Evolutionary conservation across 371 early-diverging fungal species (phyloP).

Genomic region (Fennellomyces sp.): DNA sequence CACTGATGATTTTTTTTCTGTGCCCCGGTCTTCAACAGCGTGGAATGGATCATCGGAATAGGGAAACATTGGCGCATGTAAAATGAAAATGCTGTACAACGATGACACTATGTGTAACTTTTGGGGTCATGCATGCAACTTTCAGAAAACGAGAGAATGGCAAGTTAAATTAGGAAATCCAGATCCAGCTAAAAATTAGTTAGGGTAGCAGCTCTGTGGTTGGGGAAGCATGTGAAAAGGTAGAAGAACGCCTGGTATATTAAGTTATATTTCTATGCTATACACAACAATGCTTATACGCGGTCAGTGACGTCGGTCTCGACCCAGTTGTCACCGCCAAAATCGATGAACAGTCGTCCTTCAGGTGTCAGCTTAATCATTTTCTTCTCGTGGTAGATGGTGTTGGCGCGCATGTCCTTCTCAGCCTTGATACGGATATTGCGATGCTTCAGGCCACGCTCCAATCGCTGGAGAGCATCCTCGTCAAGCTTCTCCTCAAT

Average conservation of each 20-base stretch:
- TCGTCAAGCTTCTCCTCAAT: conserved; percentile 14
- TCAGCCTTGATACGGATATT: conserved; percentile 37
- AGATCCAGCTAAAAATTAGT: background rate
- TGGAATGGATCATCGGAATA: no score
- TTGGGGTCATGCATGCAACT: no score
- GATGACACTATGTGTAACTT: no score
- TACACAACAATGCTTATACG: conserved; percentile 7
- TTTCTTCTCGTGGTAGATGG: conserved; percentile 31
- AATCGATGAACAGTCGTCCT: conserved; percentile 18
- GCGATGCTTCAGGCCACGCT: conserved; percentile 27
- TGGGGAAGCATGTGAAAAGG: conserved; percentile 2
- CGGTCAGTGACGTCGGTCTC: conserved; percentile 16
- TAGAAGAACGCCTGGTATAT: background rate
- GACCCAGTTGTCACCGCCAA: conserved; percentile 14
- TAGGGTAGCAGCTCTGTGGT: no score
- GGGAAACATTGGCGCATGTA: no score
- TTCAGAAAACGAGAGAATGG: background rate
- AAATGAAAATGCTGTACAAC: no score
- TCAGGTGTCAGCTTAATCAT: conserved; percentile 21
- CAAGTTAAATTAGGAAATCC: background rate
- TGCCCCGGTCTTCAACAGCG: no score
- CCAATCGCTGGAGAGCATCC: conserved; percentile 20
- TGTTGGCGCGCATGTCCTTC: conserved; percentile 30
- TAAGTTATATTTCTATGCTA: background rate
- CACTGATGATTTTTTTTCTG: no score